phyloP scores from a whole-genome alignment of 768 basidiomycete genomes.

The Favolaschia claudopus region DNA sequence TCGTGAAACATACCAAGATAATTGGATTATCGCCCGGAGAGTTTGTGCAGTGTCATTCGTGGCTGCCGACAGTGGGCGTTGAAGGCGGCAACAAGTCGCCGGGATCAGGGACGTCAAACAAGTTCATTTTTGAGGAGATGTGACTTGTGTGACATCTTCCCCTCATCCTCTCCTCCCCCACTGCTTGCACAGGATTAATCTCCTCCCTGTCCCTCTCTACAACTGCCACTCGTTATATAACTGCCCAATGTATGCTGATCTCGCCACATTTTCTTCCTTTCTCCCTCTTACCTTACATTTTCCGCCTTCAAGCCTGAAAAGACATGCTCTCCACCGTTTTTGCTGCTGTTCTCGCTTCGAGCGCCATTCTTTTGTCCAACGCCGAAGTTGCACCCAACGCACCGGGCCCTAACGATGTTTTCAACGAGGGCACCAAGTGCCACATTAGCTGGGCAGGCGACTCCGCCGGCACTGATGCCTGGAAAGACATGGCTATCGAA shows the following conservation, averaged over 20 bases:
- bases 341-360: constrained; percentile 46
- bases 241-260: neutral
- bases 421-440: constrained; percentile 65
- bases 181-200: neutral
- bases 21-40: neutral
- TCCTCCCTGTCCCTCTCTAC: too few species aligned
- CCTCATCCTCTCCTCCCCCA: constrained; percentile 7
- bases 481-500: constrained; percentile 78
- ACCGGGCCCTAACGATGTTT: constrained; percentile 67
- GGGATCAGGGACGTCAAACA: constrained; percentile 6
- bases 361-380: constrained; percentile 47
- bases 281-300: neutral
- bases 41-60: neutral
- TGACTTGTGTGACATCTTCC: constrained; percentile 6
- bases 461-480: constrained; percentile 52
- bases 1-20: neutral
- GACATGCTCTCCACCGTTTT: constrained; percentile 50
- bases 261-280: neutral
- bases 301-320: constrained; percentile 12
- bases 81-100: neutral
- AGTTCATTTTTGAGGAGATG: constrained; percentile 10
- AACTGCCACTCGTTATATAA: constrained; percentile 21
- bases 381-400: constrained; percentile 66
- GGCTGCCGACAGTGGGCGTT: too few species aligned
- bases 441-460: constrained; percentile 67